Evolutionary conservation across 2,329 filamentous ascomycete species (phyloP), one percentile per base, ranked within the genome.

Genomic region (Achaetomium macrosporum): DNA sequence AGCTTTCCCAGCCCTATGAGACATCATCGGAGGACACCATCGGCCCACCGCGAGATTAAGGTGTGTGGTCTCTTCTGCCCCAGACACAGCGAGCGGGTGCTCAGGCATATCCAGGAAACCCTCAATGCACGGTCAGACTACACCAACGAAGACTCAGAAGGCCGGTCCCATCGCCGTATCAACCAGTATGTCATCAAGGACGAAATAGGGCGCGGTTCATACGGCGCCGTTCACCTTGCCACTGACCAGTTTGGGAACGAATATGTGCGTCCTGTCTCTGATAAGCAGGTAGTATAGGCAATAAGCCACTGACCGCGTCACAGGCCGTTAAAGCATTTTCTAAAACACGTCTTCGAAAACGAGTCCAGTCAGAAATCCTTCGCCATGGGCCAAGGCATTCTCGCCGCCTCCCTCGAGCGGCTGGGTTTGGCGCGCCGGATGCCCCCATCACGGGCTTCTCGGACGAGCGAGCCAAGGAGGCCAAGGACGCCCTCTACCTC

Each of bases 261-360:
- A 88, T 97, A 87, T 80, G 92, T 95, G 77, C 78, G 86, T 64
- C 12, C 6, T 39, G 3, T 33, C 45, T 6, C 12, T 19, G 25
- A 4, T 25, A 25, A 25, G 25, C 6, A 8, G 9, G 15, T 5
- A 15, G 10, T 8, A 11, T 11, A 19, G 13, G 2, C 17, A 25
- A 15, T 10, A 13, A 25, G 16, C 9, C 29, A 25, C 43, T 47
- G 19, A 47, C 57, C 61, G 61, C 49, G 49, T 44, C 51, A 17
- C 65, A 96, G 91, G 92, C 93, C 53, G 83, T 97, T 66, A 99
- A 99, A 71, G 91, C 97, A 66, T 97, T 99, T 71, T 97, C 92
- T 55, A 99, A 99, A 68, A 83, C 88, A 2, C 84, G 91, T 35
- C 75, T 99, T 50, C 84, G 91, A 47, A 96, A 92, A 72, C 87